A percentile compares a stretch with the other conserved stretches of the same genome.
Evolutionary conservation across 257 asterid genomes (phyloP).

Genomic region (Paulownia fortunei): DNA sequence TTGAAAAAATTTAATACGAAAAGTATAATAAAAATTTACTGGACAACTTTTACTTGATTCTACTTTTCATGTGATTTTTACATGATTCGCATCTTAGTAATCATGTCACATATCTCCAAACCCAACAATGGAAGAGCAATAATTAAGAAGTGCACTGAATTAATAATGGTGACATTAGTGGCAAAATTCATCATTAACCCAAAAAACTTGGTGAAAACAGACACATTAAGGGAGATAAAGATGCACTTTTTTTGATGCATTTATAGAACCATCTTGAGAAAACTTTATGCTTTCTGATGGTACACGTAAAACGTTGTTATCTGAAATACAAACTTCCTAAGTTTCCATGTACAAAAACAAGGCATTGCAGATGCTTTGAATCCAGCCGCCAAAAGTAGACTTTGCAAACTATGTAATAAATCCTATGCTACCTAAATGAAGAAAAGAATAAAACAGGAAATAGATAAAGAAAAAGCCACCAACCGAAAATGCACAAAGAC

Average conservation of each 20-base stretch:
- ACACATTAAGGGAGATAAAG: neutral
- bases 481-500: conserved; percentile 30
- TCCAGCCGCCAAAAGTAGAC: neutral
- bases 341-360: neutral
- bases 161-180: neutral
- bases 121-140: neutral
- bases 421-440: neutral
- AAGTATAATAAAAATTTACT: too few relatives aligned
- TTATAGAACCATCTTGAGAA: too few relatives aligned
- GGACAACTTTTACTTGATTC: too few relatives aligned
- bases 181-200: neutral
- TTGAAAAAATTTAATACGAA: neutral
- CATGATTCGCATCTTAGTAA: too few relatives aligned
- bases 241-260: neutral
- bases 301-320: neutral
- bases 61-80: too few relatives aligned
- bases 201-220: too few relatives aligned
- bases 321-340: neutral
- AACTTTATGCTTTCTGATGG: neutral
- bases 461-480: conserved; percentile 23
- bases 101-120: too few relatives aligned
- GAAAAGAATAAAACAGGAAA: neutral
- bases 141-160: neutral
- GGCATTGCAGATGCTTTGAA: neutral
- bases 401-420: too few relatives aligned